Evolutionary conservation across 371 early-diverging fungal genomes (phyloP).

Genomic region (Mucor irregularis): DNA sequence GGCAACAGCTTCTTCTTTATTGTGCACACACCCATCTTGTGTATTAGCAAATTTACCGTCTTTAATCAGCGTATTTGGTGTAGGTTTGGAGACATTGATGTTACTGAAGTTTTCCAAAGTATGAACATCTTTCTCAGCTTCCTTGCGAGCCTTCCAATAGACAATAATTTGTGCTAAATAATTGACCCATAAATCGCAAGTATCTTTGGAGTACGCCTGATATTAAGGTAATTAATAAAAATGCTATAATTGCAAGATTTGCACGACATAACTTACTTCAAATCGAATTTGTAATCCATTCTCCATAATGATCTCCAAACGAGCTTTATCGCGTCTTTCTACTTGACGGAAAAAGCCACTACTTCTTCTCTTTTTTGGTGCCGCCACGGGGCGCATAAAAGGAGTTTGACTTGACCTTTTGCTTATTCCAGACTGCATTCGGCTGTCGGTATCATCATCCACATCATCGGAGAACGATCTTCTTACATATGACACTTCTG

Average conservation of each 20-base stretch:
- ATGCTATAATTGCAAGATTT: no score
- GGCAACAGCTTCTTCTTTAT: constrained; percentile 12
- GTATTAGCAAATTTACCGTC: not conserved
- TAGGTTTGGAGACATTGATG: constrained; percentile 22
- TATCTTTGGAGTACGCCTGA: constrained; percentile 46
- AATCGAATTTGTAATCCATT: constrained; percentile 39
- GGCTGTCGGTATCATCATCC: not conserved
- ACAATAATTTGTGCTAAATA: constrained; percentile 43
- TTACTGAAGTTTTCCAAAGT: constrained; percentile 21
- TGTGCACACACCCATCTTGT: not conserved
- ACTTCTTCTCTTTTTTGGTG: not conserved
- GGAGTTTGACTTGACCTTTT: not conserved
- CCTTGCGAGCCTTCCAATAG: constrained; percentile 56
- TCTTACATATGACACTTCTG: constrained; percentile 41
- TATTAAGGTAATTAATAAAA: not conserved
- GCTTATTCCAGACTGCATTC: not conserved
- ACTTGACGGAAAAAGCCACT: constrained; percentile 8
- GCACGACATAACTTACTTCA: constrained; percentile 30
- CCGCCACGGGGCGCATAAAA: not conserved
- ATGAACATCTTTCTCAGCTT: constrained; percentile 44
- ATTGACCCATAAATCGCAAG: constrained; percentile 55
- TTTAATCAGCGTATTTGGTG: constrained; percentile 25
- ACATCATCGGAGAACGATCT: constrained; percentile 16
- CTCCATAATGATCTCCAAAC: constrained; percentile 43
- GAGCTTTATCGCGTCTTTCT: constrained; percentile 13